phyloP scores from a whole-genome alignment of 73 alveolate species.

The Effrenium voratum region DNA sequence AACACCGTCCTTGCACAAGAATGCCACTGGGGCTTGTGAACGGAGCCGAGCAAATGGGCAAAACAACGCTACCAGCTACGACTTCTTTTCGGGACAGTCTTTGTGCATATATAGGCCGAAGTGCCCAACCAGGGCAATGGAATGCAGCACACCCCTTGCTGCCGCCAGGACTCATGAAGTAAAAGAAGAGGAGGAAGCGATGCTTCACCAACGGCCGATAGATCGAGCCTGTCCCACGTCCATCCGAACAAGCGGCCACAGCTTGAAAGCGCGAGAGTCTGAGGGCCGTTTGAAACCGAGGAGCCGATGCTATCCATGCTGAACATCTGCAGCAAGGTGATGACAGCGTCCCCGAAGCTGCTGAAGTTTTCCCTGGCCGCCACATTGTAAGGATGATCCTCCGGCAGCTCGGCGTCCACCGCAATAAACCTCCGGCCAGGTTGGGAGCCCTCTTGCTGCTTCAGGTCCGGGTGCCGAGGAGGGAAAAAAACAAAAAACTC shows the following conservation, averaged over 20 bases:
- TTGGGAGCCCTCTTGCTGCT: neutral
- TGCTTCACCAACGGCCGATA: slow-evolving; percentile 31
- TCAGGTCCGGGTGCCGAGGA: too few species aligned
- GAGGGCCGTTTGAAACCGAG: neutral
- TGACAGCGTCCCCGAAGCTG: slow-evolving; percentile 5
- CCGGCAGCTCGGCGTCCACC: too few species aligned
- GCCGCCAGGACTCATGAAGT: neutral
- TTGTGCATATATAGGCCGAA: neutral
- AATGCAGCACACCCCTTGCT: too few species aligned
- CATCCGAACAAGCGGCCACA: neutral
- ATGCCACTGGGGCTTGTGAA: neutral
- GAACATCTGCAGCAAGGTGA: slow-evolving; percentile 6
- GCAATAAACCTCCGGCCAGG: too few species aligned
- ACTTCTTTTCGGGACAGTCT: neutral
- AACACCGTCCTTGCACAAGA: neutral
- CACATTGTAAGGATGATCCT: slow-evolving; percentile 17
- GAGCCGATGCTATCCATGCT: slow-evolving; percentile 28
- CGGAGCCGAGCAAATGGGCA: neutral
- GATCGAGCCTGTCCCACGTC: neutral
- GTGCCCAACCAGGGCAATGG: too few species aligned
- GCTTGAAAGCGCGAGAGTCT: neutral
- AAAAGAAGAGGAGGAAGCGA: neutral
- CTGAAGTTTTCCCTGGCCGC: slow-evolving; percentile 31
- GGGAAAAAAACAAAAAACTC: too few species aligned
- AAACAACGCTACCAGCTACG: neutral